Evolutionary conservation across 2,329 filamentous ascomycete species (phyloP), one percentile per base, ranked within the genome.

Genomic region (Fusarium kyushuense): DNA sequence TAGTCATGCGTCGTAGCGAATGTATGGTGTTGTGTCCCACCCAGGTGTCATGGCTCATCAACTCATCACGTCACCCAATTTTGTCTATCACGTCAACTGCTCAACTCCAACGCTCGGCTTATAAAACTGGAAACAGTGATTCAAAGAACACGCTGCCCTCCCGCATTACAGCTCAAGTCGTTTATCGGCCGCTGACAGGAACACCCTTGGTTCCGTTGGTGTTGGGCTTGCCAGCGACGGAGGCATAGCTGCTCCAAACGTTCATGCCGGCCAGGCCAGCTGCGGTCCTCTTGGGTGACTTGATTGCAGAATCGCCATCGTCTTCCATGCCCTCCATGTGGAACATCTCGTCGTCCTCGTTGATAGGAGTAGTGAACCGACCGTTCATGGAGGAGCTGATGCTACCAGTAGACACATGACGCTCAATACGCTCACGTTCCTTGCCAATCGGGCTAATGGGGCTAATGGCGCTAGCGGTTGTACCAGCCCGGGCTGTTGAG

Each of bases 321-420:
- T 88, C 86, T 69, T 90, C 88, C 87, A 90, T 90, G 72, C 81
- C 86, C 42, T 74, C 72, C 74, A 90, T 90, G 16, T 90, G 85
- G 67, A 90, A 89, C 27, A 87, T 84, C 6, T 86, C 82, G 56
- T 90, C 87, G 70, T 90, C 88, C 73, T 90, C 88, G 61, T 89
- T 87, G 64, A 90, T 90, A 5, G 87, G 87, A 1, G 87, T 89
- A 3, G 87, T 87, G 74, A 89, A 89, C 17, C 88, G 81, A 21
- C 86, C 86, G 38, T 83, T 86, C 38, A 80, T 79, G 21, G 79
- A 83, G 47, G 85, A 87, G 69, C 84, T 82, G 70, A 88, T 84
- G 68, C 87, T 89, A 30, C 84, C 84, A 57, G 83, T 87, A 70
- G 87, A 89, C 35, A 88, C 81, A 74, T 89, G 87, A 47, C 87